Evolutionary conservation across 495 filamentous ascomycete genomes (phyloP), one percentile per base, ranked within the genome.

Genomic region (Talaromyces liani): DNA sequence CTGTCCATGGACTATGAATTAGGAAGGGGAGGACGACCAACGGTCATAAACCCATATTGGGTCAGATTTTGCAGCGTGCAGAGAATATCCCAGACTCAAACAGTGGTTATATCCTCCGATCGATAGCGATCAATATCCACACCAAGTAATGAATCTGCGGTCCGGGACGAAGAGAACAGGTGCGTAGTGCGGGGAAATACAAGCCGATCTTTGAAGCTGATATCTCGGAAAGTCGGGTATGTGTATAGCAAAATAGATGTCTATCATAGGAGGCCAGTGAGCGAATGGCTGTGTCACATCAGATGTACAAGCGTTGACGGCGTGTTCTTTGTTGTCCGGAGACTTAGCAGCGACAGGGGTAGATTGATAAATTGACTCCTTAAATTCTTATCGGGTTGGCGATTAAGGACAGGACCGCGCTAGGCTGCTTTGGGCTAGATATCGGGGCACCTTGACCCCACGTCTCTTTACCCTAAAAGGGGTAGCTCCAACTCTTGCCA

Each of bases 1-100:
- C 73, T 78, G 75, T 65, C 76, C 71, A 63, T 75, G 74, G 54
- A 73, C 58, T 41, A 76, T 61, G 74, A 73, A 27, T 67, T 69
- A 61, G 78, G 6, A 79, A 8, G n/a, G n/a, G 18, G 45, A 8
- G 71, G 66, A 16, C 73, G 74, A 7, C 73, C 69, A 9, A 20
- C 2, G 27, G 27, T 56, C 53, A 56, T 56, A 29, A 27, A 56
- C 10, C 53, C 53, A 56, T 56, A 6, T 14, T 56, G 53, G 22
- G 22, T 22, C 16, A 24, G 16, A 27, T 29, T 22, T 20, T 18
- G n/a, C 7, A 49, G 45, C 18, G 6, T 18, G 45, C 8, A 49
- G 14, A 56, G 12, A 29, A 24, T 56, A n/a, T 31, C 22, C 53
- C 9, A 56, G 20, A 18, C 8, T 20, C 45, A 49, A 18, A 18